These are phyloP conservation scores for Eutrema japonicum DNA, from an alignment of 345 rosid genomes.

Conservation along the genomic window DNA sequence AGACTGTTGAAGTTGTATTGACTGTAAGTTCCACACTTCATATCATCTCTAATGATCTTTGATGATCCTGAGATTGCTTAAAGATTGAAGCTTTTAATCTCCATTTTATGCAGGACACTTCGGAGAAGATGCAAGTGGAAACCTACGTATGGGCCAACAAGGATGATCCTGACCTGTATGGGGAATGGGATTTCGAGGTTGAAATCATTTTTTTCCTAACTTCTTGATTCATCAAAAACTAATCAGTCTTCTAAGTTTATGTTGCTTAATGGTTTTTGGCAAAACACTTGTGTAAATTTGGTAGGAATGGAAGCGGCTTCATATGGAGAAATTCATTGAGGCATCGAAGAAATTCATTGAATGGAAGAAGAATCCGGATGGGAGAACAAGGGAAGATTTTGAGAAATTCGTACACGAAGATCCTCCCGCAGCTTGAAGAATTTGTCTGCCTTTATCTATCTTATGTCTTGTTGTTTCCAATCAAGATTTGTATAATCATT, in stretches of 20 bases:
- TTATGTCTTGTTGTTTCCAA: neutral
- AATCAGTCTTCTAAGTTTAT: neutral
- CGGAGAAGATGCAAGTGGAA: conserved; percentile 53
- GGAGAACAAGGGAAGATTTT: conserved; percentile 62
- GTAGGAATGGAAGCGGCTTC: conserved; percentile 73
- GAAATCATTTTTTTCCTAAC: neutral
- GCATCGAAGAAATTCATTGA: conserved; percentile 63
- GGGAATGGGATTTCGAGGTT: conserved; percentile 96
- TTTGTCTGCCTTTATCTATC: no score
- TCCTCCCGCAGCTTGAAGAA: conserved; percentile 6
- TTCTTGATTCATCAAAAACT: neutral
- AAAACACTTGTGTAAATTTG: neutral
- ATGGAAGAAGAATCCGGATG: conserved; percentile 72
- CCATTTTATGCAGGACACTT: conserved; percentile 53
- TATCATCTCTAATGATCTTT: neutral
- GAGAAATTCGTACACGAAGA: conserved; percentile 55
- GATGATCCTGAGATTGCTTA: neutral
- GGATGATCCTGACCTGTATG: conserved; percentile 73
- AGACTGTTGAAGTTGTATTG: conserved; percentile 58
- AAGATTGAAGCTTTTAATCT: neutral
- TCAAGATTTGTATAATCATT: neutral
- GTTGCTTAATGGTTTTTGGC: conserved; percentile 1
- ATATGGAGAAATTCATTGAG: conserved; percentile 67
- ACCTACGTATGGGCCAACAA: conserved; percentile 66
- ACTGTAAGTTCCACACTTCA: conserved; percentile 46